Evolutionary conservation across 345 rosid species (phyloP), one percentile per base, ranked within the genome.

Genomic region (Laguncularia racemosa): DNA sequence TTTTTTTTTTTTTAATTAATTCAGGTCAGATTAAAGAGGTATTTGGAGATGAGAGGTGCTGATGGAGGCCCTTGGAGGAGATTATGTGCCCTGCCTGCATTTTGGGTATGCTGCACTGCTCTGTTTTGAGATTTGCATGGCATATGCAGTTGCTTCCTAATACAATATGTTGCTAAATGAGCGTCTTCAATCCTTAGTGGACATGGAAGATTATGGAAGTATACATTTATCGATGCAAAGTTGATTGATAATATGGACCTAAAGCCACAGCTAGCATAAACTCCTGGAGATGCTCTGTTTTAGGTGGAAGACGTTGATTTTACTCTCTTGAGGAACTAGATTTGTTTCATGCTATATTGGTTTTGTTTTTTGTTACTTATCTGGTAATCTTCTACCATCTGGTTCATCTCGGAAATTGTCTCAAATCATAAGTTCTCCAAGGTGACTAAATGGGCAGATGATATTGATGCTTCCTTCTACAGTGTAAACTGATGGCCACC

Each of bases 21-120:
- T 60, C 77, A 86, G 97, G 99, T 93, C 49, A 81, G 99, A 61
- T 73, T 93, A 62, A 93, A 95, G 87, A 81, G 99, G 57, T 95
- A 95, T 77, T 74, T 95, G 80, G 99, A 95, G 81, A 95, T 95
- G 99, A 90, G 97, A 73, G 99, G 99, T 57, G 96, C 97, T 72
- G 99, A 90, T 82, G 96, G 97, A 75, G 97, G 97, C 70, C 96
- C 99, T 46, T 85, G 96, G 97, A 88, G 99, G 80, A 87, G 95
- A 66, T 52, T 90, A 56, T 87, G 97, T 71, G 99, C 97, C 20
- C 71, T 95, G 68, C 96, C 97, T 46, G 99, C 99, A 57, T 85
- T 95, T 71, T 90, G 99, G 99, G 99, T 95, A 80, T 63, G 61
- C 28, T 18, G 7, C 51, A 43, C 21, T 13, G 43, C 12, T 19